A percentile compares a stretch with the other conserved stretches of the same genome.
Evolutionary conservation across 371 early-diverging fungal genomes (phyloP).

Genomic region (Mucor lusitanicus): DNA sequence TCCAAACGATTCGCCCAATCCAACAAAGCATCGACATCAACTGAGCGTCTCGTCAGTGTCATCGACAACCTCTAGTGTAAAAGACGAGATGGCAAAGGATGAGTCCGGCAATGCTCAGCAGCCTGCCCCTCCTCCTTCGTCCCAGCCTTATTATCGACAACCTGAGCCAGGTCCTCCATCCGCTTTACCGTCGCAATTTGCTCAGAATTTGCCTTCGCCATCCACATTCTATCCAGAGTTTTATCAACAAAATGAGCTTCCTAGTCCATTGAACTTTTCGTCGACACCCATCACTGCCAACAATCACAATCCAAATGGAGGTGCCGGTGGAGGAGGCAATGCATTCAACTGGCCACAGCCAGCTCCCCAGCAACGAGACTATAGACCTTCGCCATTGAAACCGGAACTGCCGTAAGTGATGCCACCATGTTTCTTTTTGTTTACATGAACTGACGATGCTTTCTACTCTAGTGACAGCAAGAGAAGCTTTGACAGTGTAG

Average conservation of each 20-base stretch:
- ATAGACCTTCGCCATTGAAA: constrained; percentile 34
- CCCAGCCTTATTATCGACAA: constrained; percentile 12
- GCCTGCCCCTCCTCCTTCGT: constrained; percentile 3
- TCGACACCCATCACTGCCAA: constrained; percentile 55
- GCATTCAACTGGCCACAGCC: constrained; percentile 68
- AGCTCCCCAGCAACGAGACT: constrained; percentile 21
- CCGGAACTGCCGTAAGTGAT: constrained; percentile 19
- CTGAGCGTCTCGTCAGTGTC: constrained; percentile 27
- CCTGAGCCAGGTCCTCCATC: constrained; percentile 43
- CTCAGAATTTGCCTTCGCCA: constrained; percentile 78
- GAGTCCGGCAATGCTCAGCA: constrained; percentile 1
- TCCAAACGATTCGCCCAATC: not conserved
- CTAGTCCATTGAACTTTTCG: constrained; percentile 66
- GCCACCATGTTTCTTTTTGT: not conserved
- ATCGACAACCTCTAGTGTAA: constrained; percentile 12
- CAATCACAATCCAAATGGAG: constrained; percentile 10
- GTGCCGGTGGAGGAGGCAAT: constrained; percentile 24
- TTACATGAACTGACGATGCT: not conserved
- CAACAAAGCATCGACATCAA: constrained; percentile 23
- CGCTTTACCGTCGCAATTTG: constrained; percentile 72
- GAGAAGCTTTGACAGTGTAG: constrained; percentile 6
- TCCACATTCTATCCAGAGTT: constrained; percentile 78
- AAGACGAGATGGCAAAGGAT: constrained; percentile 9
- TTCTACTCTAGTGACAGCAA: constrained; percentile 6
- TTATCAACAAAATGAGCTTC: constrained; percentile 67